Base-by-base conservation (phyloP, 257 asterid species). In the Plectranthus barbatus region DNA sequence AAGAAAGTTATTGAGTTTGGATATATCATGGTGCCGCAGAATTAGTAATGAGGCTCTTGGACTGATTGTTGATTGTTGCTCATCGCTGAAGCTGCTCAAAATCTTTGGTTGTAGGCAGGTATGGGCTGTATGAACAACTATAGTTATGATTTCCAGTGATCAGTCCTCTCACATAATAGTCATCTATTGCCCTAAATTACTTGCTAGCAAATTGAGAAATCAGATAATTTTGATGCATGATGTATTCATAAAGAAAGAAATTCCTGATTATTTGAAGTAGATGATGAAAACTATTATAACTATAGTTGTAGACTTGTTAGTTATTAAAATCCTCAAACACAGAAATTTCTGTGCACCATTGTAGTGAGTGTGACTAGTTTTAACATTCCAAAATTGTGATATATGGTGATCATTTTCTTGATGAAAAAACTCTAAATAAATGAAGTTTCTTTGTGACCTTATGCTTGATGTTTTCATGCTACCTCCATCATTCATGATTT, bases 31-130 rank as follows among this genome's bases (percentile, higher is more conserved):
- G 87, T 90, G 95, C 68, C 87, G 95, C 15, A 71, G 60, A 48
- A 66, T 90, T 60, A 83, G 72, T 1, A 64, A 79, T 5, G 84
- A 83, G 49, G 95, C 95, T 33, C 71, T 87, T 9, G 96, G 93
- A 53, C 61, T 83, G 80, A 85, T 90, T 37, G 85, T 90, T 39
- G 93, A 90, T 73, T 74, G 82, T 37, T 90, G 96, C 80, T 64
- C 53, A 47, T 84, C 86, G 3, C 72, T 90, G 79, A 88, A 84
- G 83, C 79, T 73, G 69, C 79, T 87, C 72, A 90, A 87, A 72
- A 67, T 82, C 70, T 90, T 90, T 47, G 96, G 96, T 21, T 90
- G 95, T 72, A 66, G 86, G 68, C 90, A 87, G 96, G 97, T 90
- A 67, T 17, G 71, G 14, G 3, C n/a, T 26, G 3, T 26, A 26